phyloP scores from a whole-genome alignment of 306 rosid genomes.

The Rosa multiflora region DNA sequence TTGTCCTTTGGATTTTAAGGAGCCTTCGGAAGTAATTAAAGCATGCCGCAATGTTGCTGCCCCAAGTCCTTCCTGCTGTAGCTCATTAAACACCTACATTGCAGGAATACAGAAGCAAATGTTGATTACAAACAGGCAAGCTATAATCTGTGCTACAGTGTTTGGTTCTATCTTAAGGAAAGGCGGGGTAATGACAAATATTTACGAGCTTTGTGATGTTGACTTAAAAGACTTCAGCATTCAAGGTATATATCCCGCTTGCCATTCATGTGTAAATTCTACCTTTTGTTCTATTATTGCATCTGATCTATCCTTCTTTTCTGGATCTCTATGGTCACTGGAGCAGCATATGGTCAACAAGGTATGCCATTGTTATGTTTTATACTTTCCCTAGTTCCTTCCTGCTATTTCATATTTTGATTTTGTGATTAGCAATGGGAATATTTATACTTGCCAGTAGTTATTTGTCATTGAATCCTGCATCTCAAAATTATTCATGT shows the following conservation, averaged over 20 bases:
- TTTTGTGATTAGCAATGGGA: background rate
- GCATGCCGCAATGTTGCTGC: slow-evolving; percentile 84
- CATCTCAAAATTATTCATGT: background rate
- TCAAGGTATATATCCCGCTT: slow-evolving; percentile 58
- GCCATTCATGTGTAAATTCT: slow-evolving; percentile 14
- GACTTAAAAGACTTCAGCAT: slow-evolving; percentile 98
- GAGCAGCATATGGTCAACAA: slow-evolving; percentile 72
- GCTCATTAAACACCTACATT: slow-evolving; percentile 79
- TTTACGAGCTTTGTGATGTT: slow-evolving; percentile 90
- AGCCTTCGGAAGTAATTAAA: slow-evolving; percentile 75
- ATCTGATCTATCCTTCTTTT: slow-evolving; percentile 28
- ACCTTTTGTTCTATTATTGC: slow-evolving; percentile 11
- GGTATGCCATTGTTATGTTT: slow-evolving; percentile 48
- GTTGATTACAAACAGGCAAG: slow-evolving; percentile 93
- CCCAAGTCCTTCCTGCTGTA: slow-evolving; percentile 89
- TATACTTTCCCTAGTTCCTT: slow-evolving; percentile 19
- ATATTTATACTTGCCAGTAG: background rate
- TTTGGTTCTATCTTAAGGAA: slow-evolving; percentile 90
- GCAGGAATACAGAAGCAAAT: slow-evolving; percentile 87
- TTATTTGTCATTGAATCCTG: background rate
- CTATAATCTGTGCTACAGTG: slow-evolving; percentile 87
- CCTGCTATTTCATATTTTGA: background rate
- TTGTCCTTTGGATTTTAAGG: slow-evolving; percentile 86
- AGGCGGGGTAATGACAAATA: slow-evolving; percentile 80
- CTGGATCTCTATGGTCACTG: slow-evolving; percentile 34